These are phyloP conservation scores for Zygotorulaspora florentina DNA, from an alignment of 805 yeast species.

Conservation along the genomic window DNA sequence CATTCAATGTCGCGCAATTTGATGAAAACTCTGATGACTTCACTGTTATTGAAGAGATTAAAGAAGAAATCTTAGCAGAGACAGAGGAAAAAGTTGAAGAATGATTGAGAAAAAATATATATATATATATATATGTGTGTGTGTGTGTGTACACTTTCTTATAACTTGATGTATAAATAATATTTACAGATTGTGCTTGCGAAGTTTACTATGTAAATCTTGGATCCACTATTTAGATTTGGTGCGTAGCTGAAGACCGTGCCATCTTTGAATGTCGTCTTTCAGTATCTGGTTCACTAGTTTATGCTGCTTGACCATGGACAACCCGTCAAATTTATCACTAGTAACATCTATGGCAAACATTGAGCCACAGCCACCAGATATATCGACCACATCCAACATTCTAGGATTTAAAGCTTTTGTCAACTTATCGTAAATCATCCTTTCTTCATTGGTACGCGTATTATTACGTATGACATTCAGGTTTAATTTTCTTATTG, in stretches of 20 bases:
- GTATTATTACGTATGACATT: constrained; percentile 14
- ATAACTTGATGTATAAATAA: not conserved
- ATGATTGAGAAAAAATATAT: not conserved
- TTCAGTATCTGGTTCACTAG: constrained; percentile 75
- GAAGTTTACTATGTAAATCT: not conserved
- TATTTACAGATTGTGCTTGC: not conserved
- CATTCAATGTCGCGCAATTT: constrained; percentile 41
- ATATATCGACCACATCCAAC: constrained; percentile 71
- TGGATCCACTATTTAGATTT: constrained; percentile 40
- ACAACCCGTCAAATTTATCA: constrained; percentile 66
- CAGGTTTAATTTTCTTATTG: not conserved
- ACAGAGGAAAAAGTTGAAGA: constrained; percentile 61
- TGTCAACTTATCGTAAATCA: constrained; percentile 54
- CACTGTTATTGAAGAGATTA: constrained; percentile 70
- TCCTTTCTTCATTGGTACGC: constrained; percentile 46
- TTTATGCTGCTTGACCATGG: constrained; percentile 89
- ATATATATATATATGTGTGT: not conserved
- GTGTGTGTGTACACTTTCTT: not conserved
- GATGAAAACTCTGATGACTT: constrained; percentile 46
- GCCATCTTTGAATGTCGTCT: constrained; percentile 90
- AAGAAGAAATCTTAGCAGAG: constrained; percentile 70
- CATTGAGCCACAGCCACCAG: constrained; percentile 99
- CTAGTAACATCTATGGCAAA: constrained; percentile 80
- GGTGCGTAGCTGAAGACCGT: constrained; percentile 85
- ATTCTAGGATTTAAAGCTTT: constrained; percentile 55